Base-by-base conservation (phyloP, 73 alveolate genomes). In the Halteria grandinella region DNA sequence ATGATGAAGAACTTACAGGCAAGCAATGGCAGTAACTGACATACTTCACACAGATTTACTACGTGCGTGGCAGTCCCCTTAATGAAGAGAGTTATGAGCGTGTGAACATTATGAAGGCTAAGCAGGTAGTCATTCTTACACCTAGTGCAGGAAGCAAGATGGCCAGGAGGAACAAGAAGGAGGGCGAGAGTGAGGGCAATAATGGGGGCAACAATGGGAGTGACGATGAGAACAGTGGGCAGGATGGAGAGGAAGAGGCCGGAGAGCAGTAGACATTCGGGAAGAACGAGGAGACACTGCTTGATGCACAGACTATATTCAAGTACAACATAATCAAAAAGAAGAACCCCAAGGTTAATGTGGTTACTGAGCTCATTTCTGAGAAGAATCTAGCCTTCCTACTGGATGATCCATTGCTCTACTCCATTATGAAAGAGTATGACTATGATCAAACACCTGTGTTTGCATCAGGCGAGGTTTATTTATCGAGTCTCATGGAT, bases 401-500 rank as follows among this genome's bases (percentile, higher is more conserved):
- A 51, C 73, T 89, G 21, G 89, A 78, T 37, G 83, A 88, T 34
- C 94, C 95, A 4, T 10, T 50, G 27, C 78, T 85, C 53, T 91
- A 87, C 58, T 79, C 63, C 12, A 58, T 79, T 14, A 82, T 91
- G 93, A 91, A 77, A 27, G 66, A 72, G 59, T 70, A 76, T 51
- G 94, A 89, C 28, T 88, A 91, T 77, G 97, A 88, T 82, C 93
- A 94, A 31, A 95, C 99, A 0, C 98, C 98, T 21, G 86, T 95
- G 5, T 95, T 95, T 63, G 99, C 99, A 0, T 77, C 97, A 7
- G 99, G 99, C 14, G 97, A 95, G 57, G 97, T 95, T 7, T 95
- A 95, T 79, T 79, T 93, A 31, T 90, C 98, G 3, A 88, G 95
- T 54, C 72, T 95, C 43, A 93, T 95, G 98, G 99, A 95, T 69